A percentile compares a stretch with the other conserved stretches of the same genome.
phyloP scores from a whole-genome alignment of 1,284 basidiomycete genomes.

The Marasmius tenuissimus region DNA sequence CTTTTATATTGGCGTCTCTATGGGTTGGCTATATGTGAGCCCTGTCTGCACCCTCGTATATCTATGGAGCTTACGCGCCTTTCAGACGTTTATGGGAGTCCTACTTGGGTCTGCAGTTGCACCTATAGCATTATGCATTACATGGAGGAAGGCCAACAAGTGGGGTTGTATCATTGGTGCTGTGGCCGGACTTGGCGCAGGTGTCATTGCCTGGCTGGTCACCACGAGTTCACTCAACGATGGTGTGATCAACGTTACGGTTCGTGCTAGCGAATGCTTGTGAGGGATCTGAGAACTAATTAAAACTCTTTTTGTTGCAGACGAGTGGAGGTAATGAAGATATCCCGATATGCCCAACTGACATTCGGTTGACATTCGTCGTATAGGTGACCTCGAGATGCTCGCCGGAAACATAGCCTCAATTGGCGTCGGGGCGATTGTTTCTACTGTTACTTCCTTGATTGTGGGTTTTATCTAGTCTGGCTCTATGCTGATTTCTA shows the following conservation, averaged over 20 bases:
- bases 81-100: conserved; percentile 79
- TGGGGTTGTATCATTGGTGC: conserved; percentile 76
- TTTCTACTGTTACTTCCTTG: conserved; percentile 65
- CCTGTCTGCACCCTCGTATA: background rate
- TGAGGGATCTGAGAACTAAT: background rate
- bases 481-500: background rate
- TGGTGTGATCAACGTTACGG: conserved; percentile 72
- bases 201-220: conserved; percentile 83
- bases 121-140: conserved; percentile 83
- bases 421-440: conserved; percentile 79
- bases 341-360: conserved; percentile 4
- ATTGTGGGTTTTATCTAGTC: conserved; percentile 41
- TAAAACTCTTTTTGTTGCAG: conserved; percentile 25
- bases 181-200: conserved; percentile 68
- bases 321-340: conserved; percentile 47
- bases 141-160: conserved; percentile 84
- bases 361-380: conserved; percentile 20
- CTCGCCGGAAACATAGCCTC: conserved; percentile 87
- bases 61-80: background rate
- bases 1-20: conserved; percentile 85
- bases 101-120: conserved; percentile 84
- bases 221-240: conserved; percentile 72
- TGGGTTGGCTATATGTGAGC: conserved; percentile 85
- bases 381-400: conserved; percentile 76
- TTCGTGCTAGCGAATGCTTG: conserved; percentile 29